These are phyloP conservation scores for Chloranthus sessilifolius DNA, from an alignment of 164 flowering plant genomes.

Conservation along the genomic window DNA sequence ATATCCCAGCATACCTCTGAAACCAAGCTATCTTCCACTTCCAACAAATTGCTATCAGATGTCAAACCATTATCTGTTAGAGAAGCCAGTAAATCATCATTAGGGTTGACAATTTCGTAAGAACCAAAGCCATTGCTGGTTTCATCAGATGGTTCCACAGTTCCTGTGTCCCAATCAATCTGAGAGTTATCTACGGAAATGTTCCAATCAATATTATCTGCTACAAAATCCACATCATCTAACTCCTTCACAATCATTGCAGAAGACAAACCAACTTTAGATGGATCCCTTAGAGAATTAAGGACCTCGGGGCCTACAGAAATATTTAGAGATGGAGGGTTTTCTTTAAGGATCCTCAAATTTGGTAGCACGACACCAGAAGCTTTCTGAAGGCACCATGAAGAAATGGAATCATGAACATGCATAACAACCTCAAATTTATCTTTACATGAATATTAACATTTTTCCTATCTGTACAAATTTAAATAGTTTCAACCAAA, in stretches of 20 bases:
- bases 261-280: conserved; percentile 21
- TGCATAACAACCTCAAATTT: background rate
- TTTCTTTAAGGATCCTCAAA: conserved; percentile 51
- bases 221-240: conserved; percentile 21
- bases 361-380: conserved; percentile 39
- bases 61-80: conserved; percentile 26
- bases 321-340: conserved; percentile 69
- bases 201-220: conserved; percentile 81
- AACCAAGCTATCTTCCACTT: conserved; percentile 20
- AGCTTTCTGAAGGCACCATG: conserved; percentile 50
- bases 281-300: conserved; percentile 31
- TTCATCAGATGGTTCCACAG: conserved; percentile 64
- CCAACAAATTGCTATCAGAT: conserved; percentile 20
- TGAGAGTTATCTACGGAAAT: conserved; percentile 68
- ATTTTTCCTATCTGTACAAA: no score
- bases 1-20: conserved; percentile 81
- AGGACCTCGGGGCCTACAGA: conserved; percentile 45
- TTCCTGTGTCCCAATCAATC: conserved; percentile 92
- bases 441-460: background rate
- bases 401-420: background rate
- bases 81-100: conserved; percentile 40
- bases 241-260: conserved; percentile 15
- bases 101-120: conserved; percentile 75
- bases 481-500: no score
- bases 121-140: conserved; percentile 67